Percentiles rank a stretch among this genome's conserved stretches.
These are phyloP conservation scores for Cryptococcus sp. DNA, from an alignment of 1,284 basidiomycete species.

Conservation along the genomic window DNA sequence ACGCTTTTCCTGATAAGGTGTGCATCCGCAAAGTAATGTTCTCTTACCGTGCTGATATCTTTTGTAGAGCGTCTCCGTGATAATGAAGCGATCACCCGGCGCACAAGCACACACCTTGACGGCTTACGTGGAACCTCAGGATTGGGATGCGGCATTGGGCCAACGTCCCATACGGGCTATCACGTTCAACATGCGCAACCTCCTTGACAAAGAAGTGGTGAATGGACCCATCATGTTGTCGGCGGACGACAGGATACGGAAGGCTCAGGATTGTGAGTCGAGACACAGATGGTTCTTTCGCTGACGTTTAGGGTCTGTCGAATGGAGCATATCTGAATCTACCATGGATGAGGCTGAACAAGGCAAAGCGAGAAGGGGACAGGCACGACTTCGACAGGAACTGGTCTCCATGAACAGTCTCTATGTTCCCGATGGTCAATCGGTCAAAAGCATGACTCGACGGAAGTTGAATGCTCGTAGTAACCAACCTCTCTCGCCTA, in stretches of 20 bases:
- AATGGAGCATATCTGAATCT: slow-evolving; percentile 35
- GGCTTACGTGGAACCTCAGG: slow-evolving; percentile 67
- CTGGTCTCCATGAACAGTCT: slow-evolving; percentile 35
- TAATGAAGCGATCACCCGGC: slow-evolving; percentile 65
- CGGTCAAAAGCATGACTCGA: slow-evolving; percentile 35
- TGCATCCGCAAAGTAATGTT: slow-evolving; percentile 25
- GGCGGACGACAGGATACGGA: slow-evolving; percentile 18
- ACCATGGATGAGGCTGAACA: slow-evolving; percentile 19
- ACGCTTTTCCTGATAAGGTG: slow-evolving; percentile 69
- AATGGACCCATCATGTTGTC: slow-evolving; percentile 30
- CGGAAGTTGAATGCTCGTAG: slow-evolving; percentile 2
- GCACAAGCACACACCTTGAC: slow-evolving; percentile 56
- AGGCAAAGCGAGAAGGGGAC: slow-evolving; percentile 11
- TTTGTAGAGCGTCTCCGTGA: slow-evolving; percentile 17
- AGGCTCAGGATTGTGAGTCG: slow-evolving; percentile 34
- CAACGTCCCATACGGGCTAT: slow-evolving; percentile 56
- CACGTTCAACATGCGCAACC: slow-evolving; percentile 51
- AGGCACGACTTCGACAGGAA: slow-evolving; percentile 18
- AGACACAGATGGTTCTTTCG: not conserved
- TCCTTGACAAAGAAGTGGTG: slow-evolving; percentile 46
- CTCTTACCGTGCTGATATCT: not conserved
- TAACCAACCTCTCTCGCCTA: not conserved
- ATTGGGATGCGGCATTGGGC: slow-evolving; percentile 52
- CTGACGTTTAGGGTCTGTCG: slow-evolving; percentile 39
- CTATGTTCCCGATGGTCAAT: slow-evolving; percentile 45